A percentile compares a stretch with the other conserved stretches of the same genome.
phyloP scores from a whole-genome alignment of 2,329 filamentous ascomycete genomes.

The Ceratocystis albifundus region DNA sequence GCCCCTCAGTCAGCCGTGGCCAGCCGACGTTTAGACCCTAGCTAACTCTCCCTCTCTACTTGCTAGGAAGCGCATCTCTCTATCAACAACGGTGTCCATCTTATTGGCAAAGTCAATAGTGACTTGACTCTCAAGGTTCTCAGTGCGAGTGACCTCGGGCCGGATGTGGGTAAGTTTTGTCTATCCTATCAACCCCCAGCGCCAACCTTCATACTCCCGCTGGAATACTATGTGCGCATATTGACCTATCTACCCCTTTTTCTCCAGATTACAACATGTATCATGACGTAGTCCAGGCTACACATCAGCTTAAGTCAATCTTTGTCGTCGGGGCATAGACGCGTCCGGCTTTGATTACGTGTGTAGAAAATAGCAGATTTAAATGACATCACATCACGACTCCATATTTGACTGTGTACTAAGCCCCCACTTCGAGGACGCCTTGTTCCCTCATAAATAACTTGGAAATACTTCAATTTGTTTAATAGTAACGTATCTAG shows the following conservation, averaged over 20 bases:
- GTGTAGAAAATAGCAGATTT: background rate
- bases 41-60: background rate
- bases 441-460: background rate
- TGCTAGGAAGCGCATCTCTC: conserved; percentile 59
- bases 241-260: background rate
- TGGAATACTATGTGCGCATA: background rate
- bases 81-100: conserved; percentile 58
- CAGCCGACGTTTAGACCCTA: background rate
- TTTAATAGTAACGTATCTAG: background rate
- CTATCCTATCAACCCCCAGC: background rate
- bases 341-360: background rate
- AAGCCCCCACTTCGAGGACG: background rate
- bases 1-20: background rate
- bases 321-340: conserved; percentile 39
- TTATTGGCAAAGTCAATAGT: conserved; percentile 68
- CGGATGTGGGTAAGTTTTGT: conserved; percentile 50
- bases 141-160: conserved; percentile 57
- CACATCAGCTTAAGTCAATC: conserved; percentile 67
- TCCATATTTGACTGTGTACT: background rate
- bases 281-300: conserved; percentile 62
- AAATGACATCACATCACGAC: background rate
- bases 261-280: conserved; percentile 59
- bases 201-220: conserved; percentile 15
- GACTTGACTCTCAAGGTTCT: conserved; percentile 63
- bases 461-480: background rate